A percentile compares a stretch with the other conserved stretches of the same genome.
These are phyloP conservation scores for Sporisorium graminicola DNA, from an alignment of 1,284 basidiomycete species.

Conservation along the genomic window DNA sequence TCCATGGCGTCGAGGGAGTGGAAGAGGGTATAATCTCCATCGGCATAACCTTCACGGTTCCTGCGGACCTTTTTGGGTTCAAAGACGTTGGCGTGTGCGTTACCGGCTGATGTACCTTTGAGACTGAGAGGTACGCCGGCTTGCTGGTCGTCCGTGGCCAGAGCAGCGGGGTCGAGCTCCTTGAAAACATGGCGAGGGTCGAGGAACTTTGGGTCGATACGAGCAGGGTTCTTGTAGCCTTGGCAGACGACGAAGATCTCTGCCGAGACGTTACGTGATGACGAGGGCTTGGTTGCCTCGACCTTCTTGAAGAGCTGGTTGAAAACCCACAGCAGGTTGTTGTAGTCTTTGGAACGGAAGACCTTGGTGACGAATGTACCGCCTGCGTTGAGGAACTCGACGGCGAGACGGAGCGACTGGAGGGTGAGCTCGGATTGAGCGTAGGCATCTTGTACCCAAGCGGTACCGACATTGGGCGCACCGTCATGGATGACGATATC, in stretches of 20 bases:
- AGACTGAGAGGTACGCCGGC: conserved; percentile 47
- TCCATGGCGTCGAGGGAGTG: conserved; percentile 80
- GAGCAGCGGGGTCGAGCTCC: conserved; percentile 75
- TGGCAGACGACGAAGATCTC: conserved; percentile 99
- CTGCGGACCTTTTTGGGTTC: conserved; percentile 96
- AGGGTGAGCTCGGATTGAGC: conserved; percentile 96
- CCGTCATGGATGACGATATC: conserved; percentile 99
- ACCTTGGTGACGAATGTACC: conserved; percentile 95
- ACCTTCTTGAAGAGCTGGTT: conserved; percentile 95
- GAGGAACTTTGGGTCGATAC: conserved; percentile 97
- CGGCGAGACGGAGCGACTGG: conserved; percentile 94
- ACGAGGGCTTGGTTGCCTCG: conserved; percentile 98
- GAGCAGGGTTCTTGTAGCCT: conserved; percentile 92
- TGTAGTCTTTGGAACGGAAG: conserved; percentile 98
- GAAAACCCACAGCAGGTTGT: conserved; percentile 99
- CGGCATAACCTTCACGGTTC: conserved; percentile 93
- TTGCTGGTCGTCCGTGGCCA: conserved; percentile 24
- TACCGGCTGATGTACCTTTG: conserved; percentile 62
- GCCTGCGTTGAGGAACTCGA: conserved; percentile 93
- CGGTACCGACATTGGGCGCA: conserved; percentile 98
- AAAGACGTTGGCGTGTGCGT: conserved; percentile 81
- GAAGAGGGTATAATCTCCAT: conserved; percentile 93
- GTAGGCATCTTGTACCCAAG: conserved; percentile 99
- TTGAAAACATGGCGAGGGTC: conserved; percentile 99
- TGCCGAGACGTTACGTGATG: conserved; percentile 97